Base-by-base conservation (phyloP, 2,329 filamentous ascomycete genomes). In the Talaromyces funiculosus region DNA sequence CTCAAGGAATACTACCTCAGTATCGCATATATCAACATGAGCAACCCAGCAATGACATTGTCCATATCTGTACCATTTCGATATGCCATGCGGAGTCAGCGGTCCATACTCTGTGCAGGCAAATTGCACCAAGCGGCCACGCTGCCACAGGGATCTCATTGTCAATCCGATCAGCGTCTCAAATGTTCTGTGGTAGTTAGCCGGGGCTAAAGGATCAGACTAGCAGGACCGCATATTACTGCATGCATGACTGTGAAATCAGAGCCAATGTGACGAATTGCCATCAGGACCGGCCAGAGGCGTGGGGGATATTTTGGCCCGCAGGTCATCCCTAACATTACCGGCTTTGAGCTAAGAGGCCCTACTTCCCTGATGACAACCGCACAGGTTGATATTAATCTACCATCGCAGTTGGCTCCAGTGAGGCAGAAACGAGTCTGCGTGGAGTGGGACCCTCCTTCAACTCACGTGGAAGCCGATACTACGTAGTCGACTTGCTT, bases 141-240 rank as follows among this genome's bases (percentile, higher is more conserved):
- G 58, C 58, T 60, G 37, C 49, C 49, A 60, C 58, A 60, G 49
- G 58, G 58, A 55, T 60, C n/a, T 12, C 3, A 22, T 49, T 45
- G n/a, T 51, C n/a, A 33, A 33, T 33, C 18, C 29, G 26, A 33
- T 22, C 16, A n/a, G n/a, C n/a, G n/a, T n/a, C n/a, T n/a, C n/a
- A n/a, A 51, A 35, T 51, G 45, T 9, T 51, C 18, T 6, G 16
- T 4, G 24, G 3, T 14, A 51, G 22, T 29, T 20, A 35, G 47
- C 42, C 42, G 10, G 14, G 22, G 16, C 22, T 16, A 45, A 51
- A 51, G 47, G 47, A 51, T 51, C 47, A 51, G n/a, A 31, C 29
- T 51, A 51, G 47, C 20, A 22, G 5, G 8, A 37, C 20, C 22
- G n/a, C 43, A 22, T 26, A 47, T 47, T 47, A 29, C 43, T 24